Conservation (phyloP, 1,284 basidiomycete species). For the Tremellales sp. region DNA sequence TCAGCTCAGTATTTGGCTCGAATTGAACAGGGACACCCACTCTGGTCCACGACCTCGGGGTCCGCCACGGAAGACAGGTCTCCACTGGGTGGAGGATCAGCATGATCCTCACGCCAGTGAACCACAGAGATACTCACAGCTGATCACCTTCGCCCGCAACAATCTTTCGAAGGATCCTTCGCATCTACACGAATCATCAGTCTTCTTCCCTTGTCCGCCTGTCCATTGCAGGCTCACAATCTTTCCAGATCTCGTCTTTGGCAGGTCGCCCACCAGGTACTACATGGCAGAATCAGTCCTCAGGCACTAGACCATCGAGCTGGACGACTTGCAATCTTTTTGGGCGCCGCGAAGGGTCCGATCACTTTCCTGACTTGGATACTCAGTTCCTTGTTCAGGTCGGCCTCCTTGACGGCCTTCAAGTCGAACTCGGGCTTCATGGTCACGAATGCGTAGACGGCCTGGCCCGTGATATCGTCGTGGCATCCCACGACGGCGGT, state of each 20-base stretch:
- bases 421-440: slow-evolving; percentile 72
- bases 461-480: slow-evolving; percentile 73
- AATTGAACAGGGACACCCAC: too few relatives aligned
- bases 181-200: slow-evolving; percentile 54
- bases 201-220: too few relatives aligned
- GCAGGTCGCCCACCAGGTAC: slow-evolving; percentile 78
- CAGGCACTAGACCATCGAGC: neutral
- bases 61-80: slow-evolving; percentile 90
- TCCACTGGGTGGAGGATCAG: slow-evolving; percentile 46
- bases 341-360: slow-evolving; percentile 91
- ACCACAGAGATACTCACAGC: slow-evolving; percentile 54
- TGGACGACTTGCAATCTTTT: slow-evolving; percentile 60
- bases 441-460: slow-evolving; percentile 73
- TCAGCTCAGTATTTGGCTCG: too few relatives aligned
- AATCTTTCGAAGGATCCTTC: slow-evolving; percentile 92
- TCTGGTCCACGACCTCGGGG: slow-evolving; percentile 72
- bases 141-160: slow-evolving; percentile 89
- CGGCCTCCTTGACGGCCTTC: slow-evolving; percentile 63
- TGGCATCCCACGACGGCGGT: slow-evolving; percentile 87
- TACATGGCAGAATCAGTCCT: slow-evolving; percentile 6
- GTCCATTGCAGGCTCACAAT: slow-evolving; percentile 47
- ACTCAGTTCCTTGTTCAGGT: slow-evolving; percentile 79
- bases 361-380: slow-evolving; percentile 95
- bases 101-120: too few relatives aligned
- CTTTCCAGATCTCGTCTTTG: slow-evolving; percentile 97